These are phyloP conservation scores for Sphagnum contortum DNA, from an alignment of 225 moss, liverwort and hornwort genomes.

Conservation along the genomic window DNA sequence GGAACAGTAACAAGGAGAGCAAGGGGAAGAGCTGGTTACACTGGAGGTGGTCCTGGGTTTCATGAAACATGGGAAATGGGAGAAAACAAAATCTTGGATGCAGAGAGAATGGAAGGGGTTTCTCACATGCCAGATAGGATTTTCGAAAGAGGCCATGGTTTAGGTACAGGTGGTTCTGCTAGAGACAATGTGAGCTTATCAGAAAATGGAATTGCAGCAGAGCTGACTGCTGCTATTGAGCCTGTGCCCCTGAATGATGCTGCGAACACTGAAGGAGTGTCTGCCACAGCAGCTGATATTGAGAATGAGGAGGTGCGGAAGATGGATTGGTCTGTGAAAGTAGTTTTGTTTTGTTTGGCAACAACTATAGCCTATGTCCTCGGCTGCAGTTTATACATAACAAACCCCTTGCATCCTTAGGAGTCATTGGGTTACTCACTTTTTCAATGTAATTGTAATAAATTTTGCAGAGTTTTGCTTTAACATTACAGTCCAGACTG, in stretches of 20 bases:
- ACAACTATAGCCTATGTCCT: constrained; percentile 76
- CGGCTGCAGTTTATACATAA: constrained; percentile 74
- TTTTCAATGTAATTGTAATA: not conserved
- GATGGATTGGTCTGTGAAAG: constrained; percentile 41
- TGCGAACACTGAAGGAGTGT: constrained; percentile 6
- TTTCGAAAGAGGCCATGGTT: too few relatives aligned
- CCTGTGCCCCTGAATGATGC: constrained; percentile 16
- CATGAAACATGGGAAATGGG: too few relatives aligned
- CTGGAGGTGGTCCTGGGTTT: too few relatives aligned
- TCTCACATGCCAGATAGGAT: too few relatives aligned
- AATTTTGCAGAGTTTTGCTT: not conserved
- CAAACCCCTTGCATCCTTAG: constrained; percentile 79
- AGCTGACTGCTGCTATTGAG: constrained; percentile 25
- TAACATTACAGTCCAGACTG: too few relatives aligned
- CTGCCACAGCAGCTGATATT: constrained; percentile 10
- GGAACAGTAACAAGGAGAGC: too few relatives aligned
- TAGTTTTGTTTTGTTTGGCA: constrained; percentile 75
- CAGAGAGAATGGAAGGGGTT: too few relatives aligned
- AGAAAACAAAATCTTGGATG: too few relatives aligned
- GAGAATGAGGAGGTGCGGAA: constrained; percentile 12
- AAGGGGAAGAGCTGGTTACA: too few relatives aligned
- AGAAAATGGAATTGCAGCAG: constrained; percentile 15
- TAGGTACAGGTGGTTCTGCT: too few relatives aligned
- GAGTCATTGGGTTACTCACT: constrained; percentile 13
- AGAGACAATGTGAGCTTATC: constrained; percentile 11